Evolutionary conservation across 108 stramenopile genomes (phyloP), one percentile per base, ranked within the genome.

Genomic region (Nannochloropsis oceanica): DNA sequence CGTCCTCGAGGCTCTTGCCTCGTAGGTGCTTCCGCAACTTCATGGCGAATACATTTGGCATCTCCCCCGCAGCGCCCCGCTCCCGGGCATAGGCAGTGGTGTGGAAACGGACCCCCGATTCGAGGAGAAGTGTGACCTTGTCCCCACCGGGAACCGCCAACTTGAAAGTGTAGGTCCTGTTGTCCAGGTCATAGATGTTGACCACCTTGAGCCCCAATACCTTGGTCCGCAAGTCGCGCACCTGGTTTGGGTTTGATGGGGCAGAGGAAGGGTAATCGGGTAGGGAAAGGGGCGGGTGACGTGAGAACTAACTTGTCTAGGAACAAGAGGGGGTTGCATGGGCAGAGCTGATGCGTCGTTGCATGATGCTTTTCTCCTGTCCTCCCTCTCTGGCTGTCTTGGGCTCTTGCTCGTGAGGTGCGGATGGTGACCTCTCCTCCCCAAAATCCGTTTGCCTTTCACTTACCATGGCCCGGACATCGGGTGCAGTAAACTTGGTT

Each of bases 51-150:
- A 92, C 93, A 43, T 93, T 93, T 2, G 96, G 97, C 92, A 95
- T 93, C 82, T 92, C 83, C 26, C 90, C 43, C n/a, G 22, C 9
- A 3, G 26, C 7, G 26, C 0, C 43, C 0, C 50, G 2, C 87
- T 87, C 87, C 84, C 87, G 83, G 84, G 81, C 46, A 50, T 50
- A 50, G 46, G 46, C 46, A 14, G 94, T 95, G 79, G 94, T 88
- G 86, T 99, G 97, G 88, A 99, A 97, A 20, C 98, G 93, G 14
- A 96, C 93, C n/a, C 98, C 98, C 43, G 93, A 93, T 87, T 99
- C 97, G 44, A 98, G 84, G 42, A 98, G 79, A 12, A 99, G 87
- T 26, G 89, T 22, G 27, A 83, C 83, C 81, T 91, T 92, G 20
- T 89, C 89, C 42, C 79, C 43, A 26, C 89, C 89, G 5, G 91